These are phyloP conservation scores for Diplodia mutila DNA, from an alignment of 2,329 filamentous ascomycete genomes.

Conservation along the genomic window DNA sequence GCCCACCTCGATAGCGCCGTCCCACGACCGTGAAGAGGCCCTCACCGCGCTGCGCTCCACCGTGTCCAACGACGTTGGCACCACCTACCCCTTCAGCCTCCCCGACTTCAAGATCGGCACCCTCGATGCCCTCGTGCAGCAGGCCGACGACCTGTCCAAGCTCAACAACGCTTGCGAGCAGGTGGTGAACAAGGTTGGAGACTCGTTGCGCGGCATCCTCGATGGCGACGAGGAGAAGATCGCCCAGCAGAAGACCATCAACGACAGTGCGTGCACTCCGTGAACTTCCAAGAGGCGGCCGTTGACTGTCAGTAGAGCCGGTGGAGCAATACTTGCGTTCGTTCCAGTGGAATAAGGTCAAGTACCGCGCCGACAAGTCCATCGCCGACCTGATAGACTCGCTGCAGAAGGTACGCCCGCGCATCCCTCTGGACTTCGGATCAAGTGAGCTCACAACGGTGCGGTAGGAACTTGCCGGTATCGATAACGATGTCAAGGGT, in stretches of 20 bases:
- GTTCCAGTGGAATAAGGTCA: slow-evolving; percentile 97
- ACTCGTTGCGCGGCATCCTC: slow-evolving; percentile 80
- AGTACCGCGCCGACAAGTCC: slow-evolving; percentile 91
- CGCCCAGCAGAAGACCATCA: slow-evolving; percentile 86
- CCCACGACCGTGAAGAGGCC: slow-evolving; percentile 79
- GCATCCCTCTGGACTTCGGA: not conserved
- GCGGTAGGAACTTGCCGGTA: slow-evolving; percentile 79
- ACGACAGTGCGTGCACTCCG: slow-evolving; percentile 73
- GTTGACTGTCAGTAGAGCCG: slow-evolving; percentile 66
- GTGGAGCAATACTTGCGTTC: slow-evolving; percentile 88
- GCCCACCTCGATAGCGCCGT: slow-evolving; percentile 82
- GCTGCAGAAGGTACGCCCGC: slow-evolving; percentile 73
- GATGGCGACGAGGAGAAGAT: slow-evolving; percentile 84
- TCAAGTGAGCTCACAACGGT: not conserved
- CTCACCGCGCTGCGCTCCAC: slow-evolving; percentile 74
- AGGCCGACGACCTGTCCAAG: slow-evolving; percentile 93
- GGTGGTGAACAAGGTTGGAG: slow-evolving; percentile 85
- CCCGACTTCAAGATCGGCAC: slow-evolving; percentile 98
- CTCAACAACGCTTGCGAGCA: slow-evolving; percentile 77
- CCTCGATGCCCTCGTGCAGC: slow-evolving; percentile 89
- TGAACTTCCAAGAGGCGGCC: not conserved
- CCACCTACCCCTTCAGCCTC: slow-evolving; percentile 75
- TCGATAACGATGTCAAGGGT: slow-evolving; percentile 93
- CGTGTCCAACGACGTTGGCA: slow-evolving; percentile 74
- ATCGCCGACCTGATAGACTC: slow-evolving; percentile 84